phyloP scores from a whole-genome alignment of 179 eudicot species.

The Sideroxylon spinosum region DNA sequence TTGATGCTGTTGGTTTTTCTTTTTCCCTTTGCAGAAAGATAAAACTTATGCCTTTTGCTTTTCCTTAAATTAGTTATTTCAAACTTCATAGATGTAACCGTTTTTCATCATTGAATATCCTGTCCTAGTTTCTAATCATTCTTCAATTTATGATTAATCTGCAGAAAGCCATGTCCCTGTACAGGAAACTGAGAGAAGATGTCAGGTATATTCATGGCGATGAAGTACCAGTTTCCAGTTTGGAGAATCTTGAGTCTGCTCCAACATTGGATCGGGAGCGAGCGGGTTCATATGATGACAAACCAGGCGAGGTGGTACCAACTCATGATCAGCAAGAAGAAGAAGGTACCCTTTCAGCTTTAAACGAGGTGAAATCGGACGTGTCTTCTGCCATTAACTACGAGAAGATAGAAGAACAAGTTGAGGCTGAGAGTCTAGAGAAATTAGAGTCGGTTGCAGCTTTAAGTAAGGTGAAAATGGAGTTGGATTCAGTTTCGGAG shows the following conservation, averaged over 20 bases:
- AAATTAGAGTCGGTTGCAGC: conserved; percentile 18
- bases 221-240: conserved; percentile 15
- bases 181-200: conserved; percentile 47
- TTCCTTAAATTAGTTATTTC: neutral
- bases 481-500: conserved; percentile 20
- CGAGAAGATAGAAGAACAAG: conserved; percentile 17
- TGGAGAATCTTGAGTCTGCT: conserved; percentile 17
- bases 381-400: neutral
- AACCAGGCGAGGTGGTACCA: conserved; percentile 10
- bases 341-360: conserved; percentile 18
- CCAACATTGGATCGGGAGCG: conserved; percentile 16
- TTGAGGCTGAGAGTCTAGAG: conserved; percentile 7
- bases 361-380: conserved; percentile 10
- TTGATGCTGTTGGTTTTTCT: neutral
- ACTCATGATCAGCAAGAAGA: conserved; percentile 17
- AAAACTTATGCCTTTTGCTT: neutral
- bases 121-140: neutral
- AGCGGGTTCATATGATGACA: conserved; percentile 12
- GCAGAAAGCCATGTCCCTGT: conserved; percentile 80
- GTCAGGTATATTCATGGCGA: conserved; percentile 17
- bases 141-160: conserved; percentile 4
- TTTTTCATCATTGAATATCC: neutral
- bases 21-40: neutral
- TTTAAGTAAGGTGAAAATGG: conserved; percentile 22
- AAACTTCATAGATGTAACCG: neutral